A percentile compares a stretch with the other conserved stretches of the same genome.
These are phyloP conservation scores for Penicillium sp. DNA, from an alignment of 2,329 filamentous ascomycete genomes.

Conservation along the genomic window DNA sequence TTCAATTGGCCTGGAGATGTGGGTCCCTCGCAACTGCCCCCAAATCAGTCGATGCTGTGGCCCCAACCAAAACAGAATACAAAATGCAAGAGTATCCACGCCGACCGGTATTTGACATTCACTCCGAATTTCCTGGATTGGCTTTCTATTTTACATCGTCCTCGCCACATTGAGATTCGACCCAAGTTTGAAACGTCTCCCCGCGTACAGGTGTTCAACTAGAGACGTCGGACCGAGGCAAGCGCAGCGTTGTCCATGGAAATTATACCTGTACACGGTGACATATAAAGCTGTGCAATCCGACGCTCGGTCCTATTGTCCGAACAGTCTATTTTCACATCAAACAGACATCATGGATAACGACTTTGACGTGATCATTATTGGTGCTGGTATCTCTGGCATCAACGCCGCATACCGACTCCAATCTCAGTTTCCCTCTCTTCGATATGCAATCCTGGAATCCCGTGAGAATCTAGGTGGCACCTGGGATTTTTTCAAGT, in stretches of 20 bases:
- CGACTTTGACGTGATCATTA: conserved; percentile 34
- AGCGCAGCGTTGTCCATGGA: too few species aligned
- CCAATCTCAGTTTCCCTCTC: conserved; percentile 39
- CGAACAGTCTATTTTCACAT: neutral
- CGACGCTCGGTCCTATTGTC: too few species aligned
- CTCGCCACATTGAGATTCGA: neutral
- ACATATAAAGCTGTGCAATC: too few species aligned
- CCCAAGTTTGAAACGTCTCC: neutral
- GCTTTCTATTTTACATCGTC: neutral
- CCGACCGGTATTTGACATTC: too few species aligned
- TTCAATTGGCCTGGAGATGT: neutral
- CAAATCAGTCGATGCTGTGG: neutral
- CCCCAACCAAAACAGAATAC: neutral
- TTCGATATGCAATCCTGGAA: conserved; percentile 50
- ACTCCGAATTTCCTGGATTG: neutral
- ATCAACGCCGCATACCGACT: conserved; percentile 52
- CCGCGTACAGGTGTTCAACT: too few species aligned
- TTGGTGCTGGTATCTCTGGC: conserved; percentile 52
- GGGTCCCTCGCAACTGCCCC: neutral
- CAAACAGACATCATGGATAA: conserved; percentile 3
- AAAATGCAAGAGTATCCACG: neutral
- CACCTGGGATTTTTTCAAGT: conserved; percentile 55
- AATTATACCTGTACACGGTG: too few species aligned
- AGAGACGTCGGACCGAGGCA: too few species aligned
- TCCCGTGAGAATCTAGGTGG: conserved; percentile 50